phyloP scores from a whole-genome alignment of 805 yeast species.

The Candida andamanensis region DNA sequence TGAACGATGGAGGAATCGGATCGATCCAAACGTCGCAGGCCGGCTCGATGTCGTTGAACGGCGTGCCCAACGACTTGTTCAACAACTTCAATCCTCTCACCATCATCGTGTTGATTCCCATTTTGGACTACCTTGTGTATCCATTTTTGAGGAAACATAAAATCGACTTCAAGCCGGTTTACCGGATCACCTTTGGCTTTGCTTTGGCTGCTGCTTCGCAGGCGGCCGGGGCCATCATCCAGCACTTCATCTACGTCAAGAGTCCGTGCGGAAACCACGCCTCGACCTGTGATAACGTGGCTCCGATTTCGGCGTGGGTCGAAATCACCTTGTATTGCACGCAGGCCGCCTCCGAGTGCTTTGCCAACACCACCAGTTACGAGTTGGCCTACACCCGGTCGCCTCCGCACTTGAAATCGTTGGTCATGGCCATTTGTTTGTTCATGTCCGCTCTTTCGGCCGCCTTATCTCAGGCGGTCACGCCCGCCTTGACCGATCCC shows the following conservation, averaged over 20 bases:
- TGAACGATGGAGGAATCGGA: slow-evolving; percentile 48
- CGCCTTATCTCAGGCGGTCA: slow-evolving; percentile 40
- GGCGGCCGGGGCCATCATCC: slow-evolving; percentile 47
- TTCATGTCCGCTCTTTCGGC: slow-evolving; percentile 44
- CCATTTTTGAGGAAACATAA: slow-evolving; percentile 40
- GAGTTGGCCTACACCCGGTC: slow-evolving; percentile 52
- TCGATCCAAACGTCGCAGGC: slow-evolving; percentile 48
- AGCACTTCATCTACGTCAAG: slow-evolving; percentile 42
- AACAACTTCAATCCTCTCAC: slow-evolving; percentile 51
- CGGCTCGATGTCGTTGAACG: slow-evolving; percentile 47
- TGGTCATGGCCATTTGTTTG: slow-evolving; percentile 43
- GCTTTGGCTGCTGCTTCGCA: slow-evolving; percentile 42
- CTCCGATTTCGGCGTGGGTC: slow-evolving; percentile 28
- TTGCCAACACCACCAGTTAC: slow-evolving; percentile 46
- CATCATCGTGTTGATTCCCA: slow-evolving; percentile 47
- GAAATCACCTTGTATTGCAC: slow-evolving; percentile 8
- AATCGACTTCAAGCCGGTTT: slow-evolving; percentile 39
- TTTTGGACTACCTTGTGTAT: slow-evolving; percentile 44
- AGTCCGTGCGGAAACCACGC: slow-evolving; percentile 49
- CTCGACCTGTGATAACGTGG: slow-evolving; percentile 26
- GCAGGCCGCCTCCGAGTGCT: slow-evolving; percentile 48
- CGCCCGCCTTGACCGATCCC: slow-evolving; percentile 39
- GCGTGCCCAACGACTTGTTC: slow-evolving; percentile 54
- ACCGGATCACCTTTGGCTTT: slow-evolving; percentile 46
- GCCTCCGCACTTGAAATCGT: slow-evolving; percentile 46